Conservation (phyloP, 257 asterid genomes). For the Solanum clarkiae region DNA sequence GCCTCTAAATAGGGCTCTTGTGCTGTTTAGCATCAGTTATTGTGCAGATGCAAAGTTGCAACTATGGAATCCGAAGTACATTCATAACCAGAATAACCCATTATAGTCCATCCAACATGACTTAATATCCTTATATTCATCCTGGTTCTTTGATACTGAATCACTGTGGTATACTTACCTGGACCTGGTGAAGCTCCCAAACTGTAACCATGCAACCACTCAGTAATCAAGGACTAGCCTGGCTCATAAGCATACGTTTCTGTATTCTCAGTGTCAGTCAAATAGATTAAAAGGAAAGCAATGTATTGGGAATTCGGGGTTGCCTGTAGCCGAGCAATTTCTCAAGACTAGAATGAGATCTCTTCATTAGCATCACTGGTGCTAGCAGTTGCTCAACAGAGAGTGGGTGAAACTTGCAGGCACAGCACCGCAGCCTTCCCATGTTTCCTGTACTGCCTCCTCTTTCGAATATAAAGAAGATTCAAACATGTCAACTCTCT, state of each 20-base stretch:
- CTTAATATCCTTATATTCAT: neutral
- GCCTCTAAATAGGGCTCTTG: neutral
- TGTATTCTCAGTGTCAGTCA: neutral
- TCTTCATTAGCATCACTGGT: neutral
- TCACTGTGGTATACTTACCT: neutral
- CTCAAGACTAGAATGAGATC: neutral
- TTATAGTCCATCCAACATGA: neutral
- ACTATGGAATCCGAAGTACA: neutral
- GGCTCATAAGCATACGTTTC: neutral
- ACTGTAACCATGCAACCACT: neutral
- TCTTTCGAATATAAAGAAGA: neutral
- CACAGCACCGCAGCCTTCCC: neutral
- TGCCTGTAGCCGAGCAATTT: neutral
- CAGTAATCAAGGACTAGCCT: neutral
- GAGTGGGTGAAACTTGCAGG: neutral
- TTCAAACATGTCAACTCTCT: neutral
- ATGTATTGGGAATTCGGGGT: neutral
- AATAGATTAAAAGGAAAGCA: neutral
- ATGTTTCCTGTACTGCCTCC: neutral
- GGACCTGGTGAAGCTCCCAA: neutral
- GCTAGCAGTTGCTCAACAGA: neutral
- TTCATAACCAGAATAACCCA: neutral
- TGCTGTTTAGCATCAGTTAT: neutral
- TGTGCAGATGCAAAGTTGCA: neutral
- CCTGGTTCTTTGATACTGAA: neutral